Conservation (phyloP, 2,329 filamentous ascomycete genomes). For the Pseudohalonectria lignicola region DNA sequence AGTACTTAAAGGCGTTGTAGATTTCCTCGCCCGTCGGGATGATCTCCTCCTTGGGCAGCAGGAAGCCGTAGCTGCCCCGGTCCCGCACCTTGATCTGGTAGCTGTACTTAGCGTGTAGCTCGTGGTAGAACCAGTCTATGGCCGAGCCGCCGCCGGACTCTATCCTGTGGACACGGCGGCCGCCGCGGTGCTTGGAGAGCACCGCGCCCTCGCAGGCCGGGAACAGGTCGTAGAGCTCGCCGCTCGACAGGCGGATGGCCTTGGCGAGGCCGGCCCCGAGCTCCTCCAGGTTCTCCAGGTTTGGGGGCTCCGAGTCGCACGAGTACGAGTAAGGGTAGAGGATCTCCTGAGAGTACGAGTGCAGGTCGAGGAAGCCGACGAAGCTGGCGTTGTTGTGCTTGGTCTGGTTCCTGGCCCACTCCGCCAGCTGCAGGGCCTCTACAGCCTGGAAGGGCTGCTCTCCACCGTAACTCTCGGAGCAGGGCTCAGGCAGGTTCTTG, state of each 20-base stretch:
- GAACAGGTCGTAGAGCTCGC: slow-evolving; percentile 64
- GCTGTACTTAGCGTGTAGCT: slow-evolving; percentile 69
- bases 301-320: slow-evolving; percentile 67
- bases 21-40: slow-evolving; percentile 83
- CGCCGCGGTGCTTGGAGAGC: slow-evolving; percentile 13
- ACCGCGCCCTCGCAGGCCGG: slow-evolving; percentile 81
- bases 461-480: slow-evolving; percentile 83
- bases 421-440: slow-evolving; percentile 63
- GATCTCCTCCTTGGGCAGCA: slow-evolving; percentile 79
- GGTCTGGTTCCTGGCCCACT: slow-evolving; percentile 76
- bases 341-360: slow-evolving; percentile 92
- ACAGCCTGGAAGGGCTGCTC: slow-evolving; percentile 71
- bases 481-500: slow-evolving; percentile 62
- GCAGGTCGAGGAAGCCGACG: slow-evolving; percentile 78
- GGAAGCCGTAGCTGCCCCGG: slow-evolving; percentile 86
- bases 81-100: slow-evolving; percentile 94
- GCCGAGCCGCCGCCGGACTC: slow-evolving; percentile 75
- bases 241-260: slow-evolving; percentile 70
- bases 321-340: slow-evolving; percentile 87
- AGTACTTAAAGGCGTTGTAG: slow-evolving; percentile 70
- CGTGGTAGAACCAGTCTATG: slow-evolving; percentile 92
- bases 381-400: slow-evolving; percentile 61
- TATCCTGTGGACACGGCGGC: slow-evolving; percentile 32
- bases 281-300: slow-evolving; percentile 85
- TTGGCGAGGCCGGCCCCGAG: slow-evolving; percentile 81